A percentile compares a stretch with the other conserved stretches of the same genome.
Evolutionary conservation across 2,329 filamentous ascomycete genomes (phyloP).

Genomic region (Rugonectria rugulosa): DNA sequence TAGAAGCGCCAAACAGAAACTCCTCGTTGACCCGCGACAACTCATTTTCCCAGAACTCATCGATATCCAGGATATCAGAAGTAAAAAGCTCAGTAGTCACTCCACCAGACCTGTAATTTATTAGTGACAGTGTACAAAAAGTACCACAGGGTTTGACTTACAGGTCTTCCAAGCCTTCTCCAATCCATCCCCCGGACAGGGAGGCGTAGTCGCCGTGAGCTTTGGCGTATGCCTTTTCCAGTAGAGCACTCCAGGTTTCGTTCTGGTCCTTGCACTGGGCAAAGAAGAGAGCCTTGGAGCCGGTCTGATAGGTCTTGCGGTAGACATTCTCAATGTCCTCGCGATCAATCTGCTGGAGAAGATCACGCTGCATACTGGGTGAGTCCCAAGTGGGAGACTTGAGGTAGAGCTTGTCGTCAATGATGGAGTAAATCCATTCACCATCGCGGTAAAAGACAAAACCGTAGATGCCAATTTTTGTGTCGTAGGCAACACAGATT

Average conservation of each 20-base stretch:
- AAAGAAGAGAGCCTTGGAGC: constrained; percentile 80
- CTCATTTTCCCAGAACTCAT: constrained; percentile 85
- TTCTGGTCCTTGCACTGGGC: constrained; percentile 78
- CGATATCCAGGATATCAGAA: constrained; percentile 77
- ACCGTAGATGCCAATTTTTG: constrained; percentile 81
- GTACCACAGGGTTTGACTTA: too few species aligned
- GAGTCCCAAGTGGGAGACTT: constrained; percentile 85
- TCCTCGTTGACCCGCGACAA: constrained; percentile 81
- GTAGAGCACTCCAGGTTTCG: constrained; percentile 77
- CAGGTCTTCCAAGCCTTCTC: constrained; percentile 65
- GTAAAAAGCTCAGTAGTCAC: constrained; percentile 74
- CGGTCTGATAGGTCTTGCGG: constrained; percentile 74
- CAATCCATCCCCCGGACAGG: constrained; percentile 75
- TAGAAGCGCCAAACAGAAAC: constrained; percentile 77
- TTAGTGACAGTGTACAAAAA: too few species aligned
- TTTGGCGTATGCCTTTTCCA: constrained; percentile 87
- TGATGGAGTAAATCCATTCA: constrained; percentile 90
- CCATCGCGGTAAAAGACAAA: constrained; percentile 90
- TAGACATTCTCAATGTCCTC: constrained; percentile 77
- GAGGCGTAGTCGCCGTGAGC: constrained; percentile 80
- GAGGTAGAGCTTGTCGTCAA: constrained; percentile 90
- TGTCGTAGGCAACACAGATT: constrained; percentile 79
- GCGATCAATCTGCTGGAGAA: constrained; percentile 78
- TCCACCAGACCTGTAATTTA: too few species aligned
- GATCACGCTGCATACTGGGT: constrained; percentile 74